Evolutionary conservation across 805 yeast genomes (phyloP), one percentile per base, ranked within the genome.

Genomic region (Cephaloascus albidus): DNA sequence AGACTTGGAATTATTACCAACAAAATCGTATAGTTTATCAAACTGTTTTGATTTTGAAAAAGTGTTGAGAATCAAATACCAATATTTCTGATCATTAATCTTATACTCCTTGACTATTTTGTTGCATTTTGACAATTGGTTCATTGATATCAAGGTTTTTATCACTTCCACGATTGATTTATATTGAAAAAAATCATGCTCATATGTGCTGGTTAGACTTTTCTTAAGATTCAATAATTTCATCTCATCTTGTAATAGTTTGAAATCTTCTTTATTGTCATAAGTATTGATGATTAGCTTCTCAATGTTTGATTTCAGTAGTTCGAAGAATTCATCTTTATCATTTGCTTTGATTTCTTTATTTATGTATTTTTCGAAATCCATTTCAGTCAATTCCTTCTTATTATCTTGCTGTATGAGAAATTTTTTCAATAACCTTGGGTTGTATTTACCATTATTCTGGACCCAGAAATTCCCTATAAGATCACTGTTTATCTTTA

Each of bases 51-150:
- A 49, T 4, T 63, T 55, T 1, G 76, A 63, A 26, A 73, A 61
- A 1, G 67, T 65, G 14, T 72, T 68, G 19, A 84, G 54, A 26
- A 74, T 72, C 14, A 74, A 55, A 57, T 72, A 72, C 55, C 79
- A 74, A 43, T 68, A 69, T 43, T 79, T 78, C 40, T 65, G 68
- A 12, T 78, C 85, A 4, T 72, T 58, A 2, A 87, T 58, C 34
- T 72, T 74, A 52, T 81, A 75, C 26, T 71, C 77, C 32, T 70
- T 69, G 12, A 68, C 58, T 3, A 81, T 42, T 37, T 68, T 68
- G 3, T 58, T 52, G 0, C 85, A 79, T 31, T 68, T 61, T 23
- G 68, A 58, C 45, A 65, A 45, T 46, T 83, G 87, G 16, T 72
- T 64, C 40, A 72, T 52, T 28, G 57, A 51, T 4, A 80, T 52